A percentile compares a stretch with the other conserved stretches of the same genome.
These are phyloP conservation scores for Chlorella sp. DNA, from an alignment of 139 green algal species.

Conservation along the genomic window DNA sequence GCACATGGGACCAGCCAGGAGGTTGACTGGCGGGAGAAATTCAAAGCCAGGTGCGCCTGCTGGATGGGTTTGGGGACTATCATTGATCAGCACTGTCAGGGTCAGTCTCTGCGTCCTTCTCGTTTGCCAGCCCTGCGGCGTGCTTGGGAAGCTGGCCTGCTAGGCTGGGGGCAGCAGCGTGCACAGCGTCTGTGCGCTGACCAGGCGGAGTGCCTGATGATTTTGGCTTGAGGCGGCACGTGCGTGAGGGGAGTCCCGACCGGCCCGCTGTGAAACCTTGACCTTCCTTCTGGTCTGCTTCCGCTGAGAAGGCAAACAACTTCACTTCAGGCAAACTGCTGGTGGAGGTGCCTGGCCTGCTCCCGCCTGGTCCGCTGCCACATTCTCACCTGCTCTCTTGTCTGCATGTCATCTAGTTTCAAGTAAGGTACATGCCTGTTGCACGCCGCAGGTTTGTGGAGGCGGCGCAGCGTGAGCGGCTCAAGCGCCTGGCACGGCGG, in stretches of 20 bases:
- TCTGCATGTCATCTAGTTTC: not conserved
- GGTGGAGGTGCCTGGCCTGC: too few species aligned
- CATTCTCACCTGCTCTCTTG: not conserved
- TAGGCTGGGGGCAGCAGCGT: not conserved
- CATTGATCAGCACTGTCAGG: not conserved
- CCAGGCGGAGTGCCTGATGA: not conserved
- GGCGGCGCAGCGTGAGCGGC: not conserved
- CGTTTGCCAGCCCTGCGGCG: not conserved
- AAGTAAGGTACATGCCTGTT: not conserved
- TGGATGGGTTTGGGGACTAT: not conserved
- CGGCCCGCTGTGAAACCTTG: too few species aligned
- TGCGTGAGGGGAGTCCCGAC: too few species aligned
- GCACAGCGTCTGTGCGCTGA: not conserved
- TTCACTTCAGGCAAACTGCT: too few species aligned
- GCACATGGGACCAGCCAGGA: not conserved
- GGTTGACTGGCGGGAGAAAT: constrained; percentile 1
- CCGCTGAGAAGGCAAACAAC: too few species aligned
- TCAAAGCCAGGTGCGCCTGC: not conserved
- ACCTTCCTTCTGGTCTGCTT: too few species aligned
- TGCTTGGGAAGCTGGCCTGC: not conserved
- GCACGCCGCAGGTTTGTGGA: not conserved
- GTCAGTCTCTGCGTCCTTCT: not conserved
- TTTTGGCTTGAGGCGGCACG: not conserved
- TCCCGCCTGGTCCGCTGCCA: not conserved
- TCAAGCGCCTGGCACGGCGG: constrained; percentile 4